These are phyloP conservation scores for Colletotrichum sp. DNA, from an alignment of 2,329 filamentous ascomycete genomes.

Conservation along the genomic window DNA sequence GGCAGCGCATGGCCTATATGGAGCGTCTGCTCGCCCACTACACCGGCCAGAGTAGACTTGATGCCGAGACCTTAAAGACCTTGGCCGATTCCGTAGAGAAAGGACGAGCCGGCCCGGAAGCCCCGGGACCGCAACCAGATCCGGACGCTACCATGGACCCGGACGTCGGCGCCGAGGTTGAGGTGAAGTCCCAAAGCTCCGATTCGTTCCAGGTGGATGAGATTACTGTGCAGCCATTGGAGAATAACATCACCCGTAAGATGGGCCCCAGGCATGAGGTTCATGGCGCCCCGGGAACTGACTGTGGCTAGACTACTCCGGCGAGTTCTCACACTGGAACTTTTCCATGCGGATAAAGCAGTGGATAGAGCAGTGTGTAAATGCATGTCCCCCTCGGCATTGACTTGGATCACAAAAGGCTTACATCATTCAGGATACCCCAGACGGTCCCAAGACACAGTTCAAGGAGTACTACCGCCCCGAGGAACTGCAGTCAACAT, in stretches of 20 bases:
- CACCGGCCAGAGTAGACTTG: constrained; percentile 47
- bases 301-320: constrained; percentile 48
- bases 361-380: constrained; percentile 49
- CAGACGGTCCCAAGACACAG: constrained; percentile 23
- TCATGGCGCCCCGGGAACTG: not conserved
- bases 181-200: constrained; percentile 9
- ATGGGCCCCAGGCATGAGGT: not conserved
- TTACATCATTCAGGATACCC: constrained; percentile 1
- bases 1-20: constrained; percentile 36
- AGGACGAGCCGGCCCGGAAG: constrained; percentile 19
- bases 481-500: constrained; percentile 48
- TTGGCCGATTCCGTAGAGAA: constrained; percentile 48
- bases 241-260: constrained; percentile 46
- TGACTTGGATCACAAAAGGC: not conserved
- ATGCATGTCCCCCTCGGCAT: constrained; percentile 24
- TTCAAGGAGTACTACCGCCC: constrained; percentile 50
- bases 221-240: constrained; percentile 45
- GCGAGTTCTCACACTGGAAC: constrained; percentile 59
- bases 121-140: not conserved
- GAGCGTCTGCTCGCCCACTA: constrained; percentile 54
- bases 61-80: constrained; percentile 44
- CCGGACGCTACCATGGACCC: not conserved
- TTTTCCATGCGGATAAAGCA: constrained; percentile 57
- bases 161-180: not conserved
- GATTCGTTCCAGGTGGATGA: constrained; percentile 15